Conservation (phyloP, 805 yeast species). For the Torulaspora franciscae region DNA sequence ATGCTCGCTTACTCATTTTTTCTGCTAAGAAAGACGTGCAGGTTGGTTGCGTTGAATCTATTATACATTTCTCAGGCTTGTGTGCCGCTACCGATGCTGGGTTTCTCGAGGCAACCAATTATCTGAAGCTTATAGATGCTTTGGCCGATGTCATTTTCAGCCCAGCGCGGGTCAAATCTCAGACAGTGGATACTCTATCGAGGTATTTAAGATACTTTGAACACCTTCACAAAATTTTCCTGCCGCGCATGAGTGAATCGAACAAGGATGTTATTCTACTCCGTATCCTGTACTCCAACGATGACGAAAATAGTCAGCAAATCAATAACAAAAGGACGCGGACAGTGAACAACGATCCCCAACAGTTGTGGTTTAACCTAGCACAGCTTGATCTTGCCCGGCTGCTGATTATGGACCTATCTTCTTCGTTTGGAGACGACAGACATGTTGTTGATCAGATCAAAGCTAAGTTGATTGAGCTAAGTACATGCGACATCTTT, state of each 20-base stretch:
- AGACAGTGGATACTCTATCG: conserved; percentile 19
- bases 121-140: conserved; percentile 25
- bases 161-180: conserved; percentile 19
- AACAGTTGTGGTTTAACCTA: conserved; percentile 23
- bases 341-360: conserved; percentile 8
- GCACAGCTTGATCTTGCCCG: conserved; percentile 24
- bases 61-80: conserved; percentile 35
- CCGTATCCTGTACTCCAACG: conserved; percentile 14
- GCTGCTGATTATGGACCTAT: conserved; percentile 20
- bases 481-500: conserved; percentile 39
- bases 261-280: conserved; percentile 34
- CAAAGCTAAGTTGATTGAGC: conserved; percentile 34
- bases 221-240: conserved; percentile 22
- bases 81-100: conserved; percentile 26
- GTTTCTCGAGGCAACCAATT: conserved; percentile 27
- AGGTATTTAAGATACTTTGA: conserved; percentile 26
- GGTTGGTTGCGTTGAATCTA: conserved; percentile 37
- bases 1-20: conserved; percentile 21
- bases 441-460: conserved; percentile 31
- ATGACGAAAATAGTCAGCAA: neutral
- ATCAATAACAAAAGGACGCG: neutral
- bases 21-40: conserved; percentile 25
- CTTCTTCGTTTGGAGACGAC: conserved; percentile 31
- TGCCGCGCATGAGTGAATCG: conserved; percentile 34
- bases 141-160: conserved; percentile 30